Percentiles rank a stretch among this genome's conserved stretches.
Conservation (phyloP, 2,329 filamentous ascomycete species). For the Fusarium heterosporum region DNA sequence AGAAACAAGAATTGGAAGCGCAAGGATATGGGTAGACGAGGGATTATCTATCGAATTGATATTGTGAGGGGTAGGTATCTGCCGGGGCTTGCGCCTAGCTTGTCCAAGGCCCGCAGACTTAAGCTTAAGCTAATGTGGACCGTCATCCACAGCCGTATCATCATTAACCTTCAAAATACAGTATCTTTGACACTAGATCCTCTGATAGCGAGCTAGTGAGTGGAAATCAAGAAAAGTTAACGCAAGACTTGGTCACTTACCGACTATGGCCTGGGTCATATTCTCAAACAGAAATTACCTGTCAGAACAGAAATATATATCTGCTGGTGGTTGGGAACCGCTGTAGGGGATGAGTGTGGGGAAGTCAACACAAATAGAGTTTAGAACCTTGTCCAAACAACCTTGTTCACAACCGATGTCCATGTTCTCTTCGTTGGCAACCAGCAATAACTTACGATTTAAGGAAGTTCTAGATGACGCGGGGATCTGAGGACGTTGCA, state of each 20-base stretch:
- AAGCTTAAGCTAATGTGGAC: slow-evolving; percentile 11
- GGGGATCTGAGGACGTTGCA: not conserved
- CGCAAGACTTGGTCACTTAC: no score
- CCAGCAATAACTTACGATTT: slow-evolving; percentile 14
- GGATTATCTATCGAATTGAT: slow-evolving; percentile 14
- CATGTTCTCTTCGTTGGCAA: not conserved
- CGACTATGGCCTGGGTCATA: no score
- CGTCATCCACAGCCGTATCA: slow-evolving; percentile 10
- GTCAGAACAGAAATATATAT: no score
- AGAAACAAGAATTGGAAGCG: not conserved
- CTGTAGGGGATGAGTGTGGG: no score
- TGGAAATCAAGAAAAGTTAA: no score
- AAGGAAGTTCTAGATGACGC: slow-evolving; percentile 1
- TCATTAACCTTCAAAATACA: not conserved
- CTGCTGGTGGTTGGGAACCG: no score
- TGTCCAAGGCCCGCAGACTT: slow-evolving; percentile 18
- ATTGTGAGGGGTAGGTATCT: slow-evolving; percentile 2
- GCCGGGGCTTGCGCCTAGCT: slow-evolving; percentile 14
- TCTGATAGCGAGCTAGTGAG: no score
- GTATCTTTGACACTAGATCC: no score
- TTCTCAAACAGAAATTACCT: no score
- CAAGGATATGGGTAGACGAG: slow-evolving; percentile 12
- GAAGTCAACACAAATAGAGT: not conserved
- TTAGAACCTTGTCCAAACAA: not conserved
- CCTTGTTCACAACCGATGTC: not conserved